phyloP scores from a whole-genome alignment of 495 filamentous ascomycete genomes.

The Hypoxylon subgilvum region DNA sequence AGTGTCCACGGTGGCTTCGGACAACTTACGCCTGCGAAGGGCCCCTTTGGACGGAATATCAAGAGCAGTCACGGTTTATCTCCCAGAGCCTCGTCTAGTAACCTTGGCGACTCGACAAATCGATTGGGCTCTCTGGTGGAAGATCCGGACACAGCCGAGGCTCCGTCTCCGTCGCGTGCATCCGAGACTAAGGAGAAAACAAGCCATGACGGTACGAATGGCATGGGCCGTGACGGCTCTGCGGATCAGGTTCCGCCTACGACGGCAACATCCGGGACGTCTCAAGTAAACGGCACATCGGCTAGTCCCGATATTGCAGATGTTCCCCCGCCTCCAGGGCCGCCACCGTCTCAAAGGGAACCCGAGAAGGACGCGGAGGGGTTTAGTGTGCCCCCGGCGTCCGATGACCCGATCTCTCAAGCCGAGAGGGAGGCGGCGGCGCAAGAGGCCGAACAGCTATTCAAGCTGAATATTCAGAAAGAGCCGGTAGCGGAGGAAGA shows the following conservation, averaged over 20 bases:
- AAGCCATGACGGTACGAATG: constrained; percentile 54
- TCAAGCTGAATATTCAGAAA: constrained; percentile 91
- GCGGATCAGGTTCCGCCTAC: constrained; percentile 35
- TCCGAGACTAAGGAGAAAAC: constrained; percentile 43
- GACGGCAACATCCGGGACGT: constrained; percentile 38
- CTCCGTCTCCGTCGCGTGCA: constrained; percentile 34
- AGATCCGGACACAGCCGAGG: constrained; percentile 46
- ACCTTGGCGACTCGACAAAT: constrained; percentile 59
- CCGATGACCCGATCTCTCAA: constrained; percentile 80
- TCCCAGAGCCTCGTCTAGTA: constrained; percentile 60
- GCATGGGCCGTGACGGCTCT: constrained; percentile 40
- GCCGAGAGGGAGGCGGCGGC: constrained; percentile 78
- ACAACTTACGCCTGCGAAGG: constrained; percentile 51
- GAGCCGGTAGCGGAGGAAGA: constrained; percentile 94
- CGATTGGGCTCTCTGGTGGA: constrained; percentile 59
- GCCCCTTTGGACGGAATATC: constrained; percentile 59
- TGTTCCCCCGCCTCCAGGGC: constrained; percentile 53
- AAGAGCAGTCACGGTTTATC: constrained; percentile 59
- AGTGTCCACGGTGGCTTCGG: constrained; percentile 62
- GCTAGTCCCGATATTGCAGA: constrained; percentile 47
- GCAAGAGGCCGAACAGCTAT: constrained; percentile 69
- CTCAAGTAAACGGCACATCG: constrained; percentile 48
- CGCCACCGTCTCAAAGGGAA: constrained; percentile 53
- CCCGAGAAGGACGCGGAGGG: constrained; percentile 64
- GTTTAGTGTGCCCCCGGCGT: constrained; percentile 70